A percentile compares a stretch with the other conserved stretches of the same genome.
phyloP scores from a whole-genome alignment of 345 rosid species.

The Noccaea caerulescens region DNA sequence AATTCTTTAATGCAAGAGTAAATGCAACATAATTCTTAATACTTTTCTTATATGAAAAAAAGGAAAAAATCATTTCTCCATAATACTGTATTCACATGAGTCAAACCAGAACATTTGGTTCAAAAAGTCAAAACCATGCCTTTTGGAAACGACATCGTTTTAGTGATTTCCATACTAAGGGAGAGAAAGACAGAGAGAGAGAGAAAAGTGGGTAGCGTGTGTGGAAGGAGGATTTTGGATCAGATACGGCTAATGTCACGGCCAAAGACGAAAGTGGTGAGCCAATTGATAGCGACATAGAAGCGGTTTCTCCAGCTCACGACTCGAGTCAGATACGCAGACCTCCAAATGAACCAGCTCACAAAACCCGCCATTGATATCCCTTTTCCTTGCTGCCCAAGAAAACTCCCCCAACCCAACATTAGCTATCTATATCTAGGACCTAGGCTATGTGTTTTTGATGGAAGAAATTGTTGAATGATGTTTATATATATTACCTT shows the following conservation, averaged over 20 bases:
- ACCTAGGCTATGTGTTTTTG: neutral
- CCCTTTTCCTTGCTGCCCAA: conserved; percentile 76
- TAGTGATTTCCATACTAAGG: neutral
- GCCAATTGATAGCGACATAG: conserved; percentile 94
- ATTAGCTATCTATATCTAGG: neutral
- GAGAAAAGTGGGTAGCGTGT: conserved; percentile 4
- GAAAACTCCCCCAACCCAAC: conserved; percentile 10
- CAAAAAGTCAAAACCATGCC: conserved; percentile 4
- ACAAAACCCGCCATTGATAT: conserved; percentile 75
- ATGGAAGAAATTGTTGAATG: neutral
- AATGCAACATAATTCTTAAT: neutral
- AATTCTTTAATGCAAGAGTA: neutral
- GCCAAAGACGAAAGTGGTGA: conserved; percentile 87
- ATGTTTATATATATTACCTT: conserved; percentile 51
- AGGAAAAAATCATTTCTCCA: neutral
- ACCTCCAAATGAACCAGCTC: conserved; percentile 97
- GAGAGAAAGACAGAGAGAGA: neutral
- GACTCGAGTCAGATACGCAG: conserved; percentile 96
- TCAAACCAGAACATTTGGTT: conserved; percentile 4
- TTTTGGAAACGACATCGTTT: conserved; percentile 10
- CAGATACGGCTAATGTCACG: conserved; percentile 85
- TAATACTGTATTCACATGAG: neutral
- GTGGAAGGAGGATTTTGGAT: conserved; percentile 8
- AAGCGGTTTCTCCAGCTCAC: conserved; percentile 98
- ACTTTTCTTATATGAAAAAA: neutral